Percentiles rank a stretch among this genome's conserved stretches.
Evolutionary conservation across 2,329 filamentous ascomycete genomes (phyloP).

Genomic region (Neonectria faginata): DNA sequence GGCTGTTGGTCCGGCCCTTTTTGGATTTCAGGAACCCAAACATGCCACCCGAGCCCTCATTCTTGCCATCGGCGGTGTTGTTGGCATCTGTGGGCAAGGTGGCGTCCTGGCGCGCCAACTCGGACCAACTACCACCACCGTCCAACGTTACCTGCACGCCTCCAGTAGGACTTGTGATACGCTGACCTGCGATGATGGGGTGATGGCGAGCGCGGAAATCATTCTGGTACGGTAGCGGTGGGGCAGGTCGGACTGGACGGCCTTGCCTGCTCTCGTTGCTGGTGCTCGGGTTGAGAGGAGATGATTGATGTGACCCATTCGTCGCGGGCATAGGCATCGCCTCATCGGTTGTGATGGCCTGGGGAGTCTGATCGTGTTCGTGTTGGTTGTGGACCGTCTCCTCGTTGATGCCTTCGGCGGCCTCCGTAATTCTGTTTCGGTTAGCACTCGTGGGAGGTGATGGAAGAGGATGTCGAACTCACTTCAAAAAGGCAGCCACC

Average conservation of each 20-base stretch:
- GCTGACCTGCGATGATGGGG: constrained; percentile 70
- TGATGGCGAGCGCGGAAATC: constrained; percentile 60
- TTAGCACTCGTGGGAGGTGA: constrained; percentile 31
- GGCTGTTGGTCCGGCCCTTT: constrained; percentile 89
- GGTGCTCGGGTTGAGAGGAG: constrained; percentile 42
- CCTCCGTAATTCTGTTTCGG: constrained; percentile 54
- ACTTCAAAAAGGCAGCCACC: constrained; percentile 80
- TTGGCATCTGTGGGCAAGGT: constrained; percentile 77
- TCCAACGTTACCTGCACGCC: constrained; percentile 93
- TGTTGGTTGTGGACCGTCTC: constrained; percentile 23
- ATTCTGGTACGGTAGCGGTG: constrained; percentile 61
- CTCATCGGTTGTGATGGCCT: constrained; percentile 66
- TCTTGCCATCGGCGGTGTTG: constrained; percentile 63
- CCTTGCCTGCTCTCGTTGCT: constrained; percentile 45
- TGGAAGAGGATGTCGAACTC: constrained; percentile 46
- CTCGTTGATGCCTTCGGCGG: constrained; percentile 29
- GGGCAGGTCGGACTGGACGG: constrained; percentile 46
- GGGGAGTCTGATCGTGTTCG: constrained; percentile 48
- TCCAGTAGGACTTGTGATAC: constrained; percentile 81
- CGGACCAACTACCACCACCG: constrained; percentile 89
- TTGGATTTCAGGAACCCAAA: constrained; percentile 91
- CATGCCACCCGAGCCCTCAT: constrained; percentile 78
- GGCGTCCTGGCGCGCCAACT: constrained; percentile 85
- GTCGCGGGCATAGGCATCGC: constrained; percentile 55
- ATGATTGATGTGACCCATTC: constrained; percentile 43